These are phyloP conservation scores for Russula ochroleuca DNA, from an alignment of 768 basidiomycete genomes.

Conservation along the genomic window DNA sequence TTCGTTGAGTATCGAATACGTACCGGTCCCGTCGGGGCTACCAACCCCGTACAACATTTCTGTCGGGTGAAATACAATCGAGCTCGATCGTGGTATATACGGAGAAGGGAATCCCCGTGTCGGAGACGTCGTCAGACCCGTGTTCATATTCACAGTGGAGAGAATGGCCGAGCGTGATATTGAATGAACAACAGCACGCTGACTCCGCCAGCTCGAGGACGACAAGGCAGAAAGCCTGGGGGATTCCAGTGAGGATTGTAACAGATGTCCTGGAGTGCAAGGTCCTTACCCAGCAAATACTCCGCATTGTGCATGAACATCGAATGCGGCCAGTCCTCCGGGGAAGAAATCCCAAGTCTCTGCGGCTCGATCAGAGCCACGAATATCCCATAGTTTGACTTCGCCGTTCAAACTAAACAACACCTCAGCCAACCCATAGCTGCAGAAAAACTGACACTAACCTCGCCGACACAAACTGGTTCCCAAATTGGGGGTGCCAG, in stretches of 20 bases:
- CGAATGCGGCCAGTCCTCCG: slow-evolving; percentile 76
- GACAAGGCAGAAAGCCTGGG: slow-evolving; percentile 47
- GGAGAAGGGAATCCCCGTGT: slow-evolving; percentile 52
- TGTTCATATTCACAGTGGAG: slow-evolving; percentile 48
- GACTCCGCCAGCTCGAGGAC: slow-evolving; percentile 58
- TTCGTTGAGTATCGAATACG: slow-evolving; percentile 19
- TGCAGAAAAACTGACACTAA: slow-evolving; percentile 50
- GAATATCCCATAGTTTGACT: slow-evolving; percentile 87
- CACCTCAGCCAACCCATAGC: slow-evolving; percentile 4
- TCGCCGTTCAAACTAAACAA: slow-evolving; percentile 73
- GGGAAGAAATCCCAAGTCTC: slow-evolving; percentile 62
- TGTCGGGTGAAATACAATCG: slow-evolving; percentile 75
- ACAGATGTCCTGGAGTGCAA: neutral
- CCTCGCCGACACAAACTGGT: slow-evolving; percentile 85
- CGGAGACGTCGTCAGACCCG: slow-evolving; percentile 53
- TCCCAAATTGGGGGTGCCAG: slow-evolving; percentile 65
- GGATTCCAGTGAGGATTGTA: neutral
- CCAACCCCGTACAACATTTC: slow-evolving; percentile 82
- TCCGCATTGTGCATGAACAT: slow-evolving; percentile 76
- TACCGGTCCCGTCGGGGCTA: slow-evolving; percentile 59
- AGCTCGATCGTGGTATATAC: slow-evolving; percentile 58
- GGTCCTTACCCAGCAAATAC: slow-evolving; percentile 76
- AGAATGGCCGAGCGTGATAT: slow-evolving; percentile 41
- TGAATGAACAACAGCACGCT: slow-evolving; percentile 58
- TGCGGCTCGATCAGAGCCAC: slow-evolving; percentile 54